Base-by-base conservation (phyloP, 768 basidiomycete species). In the Russula sp. region DNA sequence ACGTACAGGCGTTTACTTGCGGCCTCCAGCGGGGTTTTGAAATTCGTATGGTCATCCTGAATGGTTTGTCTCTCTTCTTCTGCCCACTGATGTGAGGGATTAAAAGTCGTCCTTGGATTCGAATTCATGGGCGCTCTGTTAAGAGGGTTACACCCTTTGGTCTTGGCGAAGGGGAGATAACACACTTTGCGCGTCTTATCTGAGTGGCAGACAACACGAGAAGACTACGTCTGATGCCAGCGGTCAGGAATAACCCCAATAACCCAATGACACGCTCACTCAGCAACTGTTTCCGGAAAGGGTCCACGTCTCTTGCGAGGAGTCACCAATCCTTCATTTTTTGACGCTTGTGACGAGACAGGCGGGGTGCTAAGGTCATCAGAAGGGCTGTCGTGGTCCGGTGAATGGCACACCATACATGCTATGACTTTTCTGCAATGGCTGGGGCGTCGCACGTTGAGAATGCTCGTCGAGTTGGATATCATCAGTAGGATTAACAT, bases 401-500 rank as follows among this genome's bases (percentile, higher is more conserved):
- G 20, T 37, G 39, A 37, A 35, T 8, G 40, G 4, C 18, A 55
- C 18, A 44, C 20, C 58, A 20, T 64, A 59, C 58, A 4, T n/a
- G 40, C 10, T 32, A 22, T 47, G 47, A 48, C 16, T 34, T 39
- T 47, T 40, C 39, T 34, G 62, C 8, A 54, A n/a, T 20, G 45
- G 55, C 40, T 37, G 50, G n/a, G 57, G 45, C 8, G 61, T 67
- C 48, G n/a, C 37, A 20, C 51, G 57, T 44, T 2, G 51, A 35
- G 57, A 54, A 13, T 35, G 31, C 48, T 66, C 65, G 49, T 71
- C 68, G 14, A 55, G 45, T 45, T 66, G 52, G 14, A 48, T 61
- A 31, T 64, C 65, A 6, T 47, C 67, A 6, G 56, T 55, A 31
- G 74, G 73, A 0, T 75, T 73, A 4, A 73, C 74, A 48, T 77